Evolutionary conservation across 352 stramenopile species (phyloP).

Genomic region (Phytophthora chlamydospora): DNA sequence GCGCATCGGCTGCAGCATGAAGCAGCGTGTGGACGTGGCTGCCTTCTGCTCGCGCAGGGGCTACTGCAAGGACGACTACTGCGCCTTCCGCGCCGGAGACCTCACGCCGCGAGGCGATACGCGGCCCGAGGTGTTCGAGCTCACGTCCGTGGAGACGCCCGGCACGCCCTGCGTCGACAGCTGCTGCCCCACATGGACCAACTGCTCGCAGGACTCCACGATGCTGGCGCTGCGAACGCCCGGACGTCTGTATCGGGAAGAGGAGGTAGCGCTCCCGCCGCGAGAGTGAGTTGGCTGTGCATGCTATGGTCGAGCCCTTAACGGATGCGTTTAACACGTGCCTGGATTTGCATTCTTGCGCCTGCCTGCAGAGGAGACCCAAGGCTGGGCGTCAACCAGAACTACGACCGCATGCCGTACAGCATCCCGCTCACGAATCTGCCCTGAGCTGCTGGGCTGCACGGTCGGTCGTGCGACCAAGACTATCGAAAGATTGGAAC

Average conservation of each 20-base stretch:
- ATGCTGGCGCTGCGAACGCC: constrained; percentile 50
- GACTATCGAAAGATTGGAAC: not conserved
- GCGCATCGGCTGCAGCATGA: constrained; percentile 64
- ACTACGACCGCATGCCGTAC: constrained; percentile 82
- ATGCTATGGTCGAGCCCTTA: constrained; percentile 6
- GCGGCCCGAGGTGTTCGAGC: constrained; percentile 63
- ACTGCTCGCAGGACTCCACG: constrained; percentile 55
- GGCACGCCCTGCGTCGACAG: constrained; percentile 68
- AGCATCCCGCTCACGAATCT: constrained; percentile 72
- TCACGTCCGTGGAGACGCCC: constrained; percentile 58
- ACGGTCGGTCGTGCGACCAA: too few species aligned
- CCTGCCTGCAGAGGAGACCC: constrained; percentile 56
- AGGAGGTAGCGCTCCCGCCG: constrained; percentile 59
- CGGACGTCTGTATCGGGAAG: constrained; percentile 54
- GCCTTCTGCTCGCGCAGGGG: constrained; percentile 73
- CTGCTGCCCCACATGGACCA: constrained; percentile 52
- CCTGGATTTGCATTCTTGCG: constrained; percentile 3
- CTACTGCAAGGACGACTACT: constrained; percentile 86
- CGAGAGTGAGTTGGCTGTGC: constrained; percentile 51
- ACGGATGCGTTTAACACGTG: constrained; percentile 10
- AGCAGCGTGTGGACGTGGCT: constrained; percentile 68
- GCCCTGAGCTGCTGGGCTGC: constrained; percentile 30
- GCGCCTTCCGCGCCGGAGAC: constrained; percentile 63
- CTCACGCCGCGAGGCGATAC: constrained; percentile 59
- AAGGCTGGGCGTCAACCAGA: constrained; percentile 73